These are phyloP conservation scores for Helicocarpus griseus DNA, from an alignment of 2,329 filamentous ascomycete species.

Conservation along the genomic window DNA sequence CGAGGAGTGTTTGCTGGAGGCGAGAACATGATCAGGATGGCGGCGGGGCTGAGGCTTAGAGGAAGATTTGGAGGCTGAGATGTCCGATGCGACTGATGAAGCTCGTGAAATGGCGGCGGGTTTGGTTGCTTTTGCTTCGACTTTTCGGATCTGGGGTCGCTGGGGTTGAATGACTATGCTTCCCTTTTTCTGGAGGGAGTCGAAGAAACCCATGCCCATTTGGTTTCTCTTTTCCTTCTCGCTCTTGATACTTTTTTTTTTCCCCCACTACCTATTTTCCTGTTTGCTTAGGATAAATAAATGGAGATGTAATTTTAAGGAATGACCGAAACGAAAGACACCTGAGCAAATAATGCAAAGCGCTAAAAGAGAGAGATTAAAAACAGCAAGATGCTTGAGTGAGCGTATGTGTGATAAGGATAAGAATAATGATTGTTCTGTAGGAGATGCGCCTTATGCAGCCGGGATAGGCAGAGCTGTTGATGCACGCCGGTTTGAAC, in stretches of 20 bases:
- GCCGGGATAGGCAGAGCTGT: background rate
- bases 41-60: background rate
- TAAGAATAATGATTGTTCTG: background rate
- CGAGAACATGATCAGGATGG: background rate
- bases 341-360: background rate
- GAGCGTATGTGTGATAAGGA: background rate
- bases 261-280: background rate
- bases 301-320: background rate
- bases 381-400: background rate
- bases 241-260: background rate
- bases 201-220: conserved; percentile 33
- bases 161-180: conserved; percentile 32
- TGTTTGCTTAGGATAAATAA: background rate
- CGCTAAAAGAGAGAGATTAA: background rate
- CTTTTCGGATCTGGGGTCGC: conserved; percentile 33
- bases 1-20: background rate
- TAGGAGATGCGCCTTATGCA: background rate
- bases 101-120: conserved; percentile 19
- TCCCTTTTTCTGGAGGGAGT: conserved; percentile 36
- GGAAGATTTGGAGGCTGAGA: conserved; percentile 9
- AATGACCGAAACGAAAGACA: background rate
- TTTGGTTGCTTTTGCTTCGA: conserved; percentile 22
- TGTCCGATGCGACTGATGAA: conserved; percentile 19
- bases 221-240: background rate
- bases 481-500: background rate